Percentiles rank a stretch among this genome's conserved stretches.
Evolutionary conservation across 164 flowering plant species (phyloP).

Genomic region (Aristolochia contorta): DNA sequence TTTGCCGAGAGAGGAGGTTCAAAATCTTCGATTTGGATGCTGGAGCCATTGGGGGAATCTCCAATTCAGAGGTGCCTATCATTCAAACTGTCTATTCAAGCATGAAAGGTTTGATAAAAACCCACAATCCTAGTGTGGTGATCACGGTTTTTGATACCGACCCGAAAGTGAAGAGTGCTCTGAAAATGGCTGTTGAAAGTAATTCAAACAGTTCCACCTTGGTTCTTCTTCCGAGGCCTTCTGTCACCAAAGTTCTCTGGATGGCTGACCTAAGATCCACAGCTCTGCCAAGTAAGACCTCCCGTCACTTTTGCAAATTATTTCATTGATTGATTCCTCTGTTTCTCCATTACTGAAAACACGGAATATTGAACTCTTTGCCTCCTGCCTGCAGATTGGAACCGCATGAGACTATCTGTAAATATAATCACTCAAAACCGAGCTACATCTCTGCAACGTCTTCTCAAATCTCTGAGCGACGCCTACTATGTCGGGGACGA

Average conservation of each 20-base stretch:
- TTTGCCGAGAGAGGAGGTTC: constrained; percentile 79
- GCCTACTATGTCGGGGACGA: constrained; percentile 86
- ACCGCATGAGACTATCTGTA: constrained; percentile 66
- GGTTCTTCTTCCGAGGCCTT: constrained; percentile 56
- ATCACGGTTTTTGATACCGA: constrained; percentile 64
- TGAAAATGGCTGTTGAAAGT: constrained; percentile 70
- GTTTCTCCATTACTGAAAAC: background rate
- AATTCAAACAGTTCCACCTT: constrained; percentile 35
- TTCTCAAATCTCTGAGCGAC: constrained; percentile 62
- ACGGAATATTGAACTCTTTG: no score
- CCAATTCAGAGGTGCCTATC: constrained; percentile 80
- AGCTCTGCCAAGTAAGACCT: constrained; percentile 78
- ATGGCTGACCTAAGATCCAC: constrained; percentile 90
- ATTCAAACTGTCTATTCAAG: constrained; percentile 77
- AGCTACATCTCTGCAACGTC: constrained; percentile 54
- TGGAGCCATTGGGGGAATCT: constrained; percentile 43
- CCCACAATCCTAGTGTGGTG: constrained; percentile 84
- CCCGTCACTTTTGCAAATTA: background rate
- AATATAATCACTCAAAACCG: constrained; percentile 95
- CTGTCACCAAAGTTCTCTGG: constrained; percentile 84
- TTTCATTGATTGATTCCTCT: background rate
- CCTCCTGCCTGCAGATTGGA: constrained; percentile 65
- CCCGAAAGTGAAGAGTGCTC: constrained; percentile 58
- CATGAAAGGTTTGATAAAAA: constrained; percentile 79
- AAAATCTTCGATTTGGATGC: constrained; percentile 79